A percentile compares a stretch with the other conserved stretches of the same genome.
These are phyloP conservation scores for Austroboletus festivus DNA, from an alignment of 768 basidiomycete species.

Conservation along the genomic window DNA sequence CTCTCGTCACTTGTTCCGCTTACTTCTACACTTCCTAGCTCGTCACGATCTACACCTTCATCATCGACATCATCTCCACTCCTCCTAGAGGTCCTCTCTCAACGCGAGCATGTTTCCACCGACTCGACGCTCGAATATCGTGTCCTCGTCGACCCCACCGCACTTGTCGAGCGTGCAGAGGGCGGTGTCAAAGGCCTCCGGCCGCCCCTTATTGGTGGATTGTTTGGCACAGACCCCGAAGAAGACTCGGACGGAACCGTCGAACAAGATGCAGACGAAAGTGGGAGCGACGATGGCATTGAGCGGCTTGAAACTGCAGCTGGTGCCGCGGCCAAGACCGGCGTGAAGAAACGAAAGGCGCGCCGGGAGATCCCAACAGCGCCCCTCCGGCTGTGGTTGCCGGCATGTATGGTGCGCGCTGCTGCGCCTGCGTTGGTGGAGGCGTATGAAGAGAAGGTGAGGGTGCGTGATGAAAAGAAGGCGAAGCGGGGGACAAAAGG, in stretches of 20 bases:
- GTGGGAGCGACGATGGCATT: slow-evolving; percentile 39
- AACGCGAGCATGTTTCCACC: slow-evolving; percentile 65
- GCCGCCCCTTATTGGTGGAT: slow-evolving; percentile 37
- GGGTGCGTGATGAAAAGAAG: slow-evolving; percentile 46
- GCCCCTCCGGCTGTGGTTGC: slow-evolving; percentile 74
- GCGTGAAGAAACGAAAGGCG: slow-evolving; percentile 22
- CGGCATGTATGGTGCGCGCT: slow-evolving; percentile 69
- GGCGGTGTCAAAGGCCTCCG: slow-evolving; percentile 65
- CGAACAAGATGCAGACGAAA: slow-evolving; percentile 36
- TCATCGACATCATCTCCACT: slow-evolving; percentile 38
- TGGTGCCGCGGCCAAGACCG: slow-evolving; percentile 15
- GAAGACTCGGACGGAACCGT: slow-evolving; percentile 47
- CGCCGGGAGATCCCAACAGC: slow-evolving; percentile 41
- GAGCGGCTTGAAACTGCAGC: slow-evolving; percentile 28
- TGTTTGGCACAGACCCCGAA: slow-evolving; percentile 41
- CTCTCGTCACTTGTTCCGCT: slow-evolving; percentile 19
- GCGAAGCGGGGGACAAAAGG: slow-evolving; percentile 22
- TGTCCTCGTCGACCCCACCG: slow-evolving; percentile 66
- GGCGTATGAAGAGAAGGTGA: slow-evolving; percentile 57
- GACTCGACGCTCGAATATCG: slow-evolving; percentile 77
- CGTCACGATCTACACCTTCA: slow-evolving; percentile 4
- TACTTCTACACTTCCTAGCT: not conserved
- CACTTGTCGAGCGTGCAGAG: slow-evolving; percentile 62
- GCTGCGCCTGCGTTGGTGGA: slow-evolving; percentile 65
- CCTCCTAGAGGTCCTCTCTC: slow-evolving; percentile 61